phyloP scores from a whole-genome alignment of 495 filamentous ascomycete species.

The Penicillium taxi region DNA sequence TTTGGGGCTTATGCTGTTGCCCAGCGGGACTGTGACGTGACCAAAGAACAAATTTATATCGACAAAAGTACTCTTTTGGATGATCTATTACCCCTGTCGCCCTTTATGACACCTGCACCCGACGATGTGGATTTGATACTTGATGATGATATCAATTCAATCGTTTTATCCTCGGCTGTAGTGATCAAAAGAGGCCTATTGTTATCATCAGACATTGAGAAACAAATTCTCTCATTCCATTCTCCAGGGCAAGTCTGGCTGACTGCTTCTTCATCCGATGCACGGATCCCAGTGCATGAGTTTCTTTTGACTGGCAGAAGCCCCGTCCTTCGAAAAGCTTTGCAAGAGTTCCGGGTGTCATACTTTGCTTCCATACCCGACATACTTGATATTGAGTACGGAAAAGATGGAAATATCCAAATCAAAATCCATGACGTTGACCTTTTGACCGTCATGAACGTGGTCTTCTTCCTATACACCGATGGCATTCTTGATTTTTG shows the following conservation, averaged over 20 bases:
- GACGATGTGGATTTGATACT: conserved; percentile 14
- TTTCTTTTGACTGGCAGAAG: conserved; percentile 73
- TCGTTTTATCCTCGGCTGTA: conserved; percentile 16
- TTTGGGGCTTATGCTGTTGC: conserved; percentile 86
- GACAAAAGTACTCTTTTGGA: conserved; percentile 60
- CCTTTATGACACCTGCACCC: conserved; percentile 34
- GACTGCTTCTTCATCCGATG: conserved; percentile 52
- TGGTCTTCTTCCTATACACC: conserved; percentile 73
- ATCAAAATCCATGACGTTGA: conserved; percentile 61
- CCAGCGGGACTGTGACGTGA: conserved; percentile 77
- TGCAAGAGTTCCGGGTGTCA: conserved; percentile 43
- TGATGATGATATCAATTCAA: conserved; percentile 10
- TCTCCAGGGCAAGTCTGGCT: conserved; percentile 36
- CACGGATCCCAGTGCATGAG: conserved; percentile 71
- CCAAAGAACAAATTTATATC: conserved; percentile 62
- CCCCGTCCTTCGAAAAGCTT: conserved; percentile 52
- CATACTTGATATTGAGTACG: conserved; percentile 49
- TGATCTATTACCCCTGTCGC: conserved; percentile 61
- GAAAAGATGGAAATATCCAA: conserved; percentile 39
- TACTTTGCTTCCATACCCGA: conserved; percentile 47
- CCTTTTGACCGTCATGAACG: conserved; percentile 65
- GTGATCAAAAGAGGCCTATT: conserved; percentile 40
- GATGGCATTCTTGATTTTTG: conserved; percentile 78
- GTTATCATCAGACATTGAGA: conserved; percentile 48
- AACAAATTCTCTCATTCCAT: conserved; percentile 34